Evolutionary conservation across 73 alveolate genomes (phyloP), one percentile per base, ranked within the genome.

Genomic region (Tetrahymena borealis): DNA sequence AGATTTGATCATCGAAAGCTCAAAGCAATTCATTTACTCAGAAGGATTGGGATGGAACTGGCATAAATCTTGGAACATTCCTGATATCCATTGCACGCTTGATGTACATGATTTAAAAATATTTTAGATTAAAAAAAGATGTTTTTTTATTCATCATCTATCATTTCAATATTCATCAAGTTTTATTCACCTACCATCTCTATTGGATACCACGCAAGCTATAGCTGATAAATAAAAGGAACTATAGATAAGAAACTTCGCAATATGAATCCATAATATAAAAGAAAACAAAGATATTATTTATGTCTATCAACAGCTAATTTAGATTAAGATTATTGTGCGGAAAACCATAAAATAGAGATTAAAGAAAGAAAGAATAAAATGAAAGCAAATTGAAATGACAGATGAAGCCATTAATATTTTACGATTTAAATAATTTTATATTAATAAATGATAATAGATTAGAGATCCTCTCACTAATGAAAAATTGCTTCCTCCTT

Each of bases 21-120:
- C 93, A 11, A 78, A 92, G 39, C 33, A 79, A 33, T 93, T 93
- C 91, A 93, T 79, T 33, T 93, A 93, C 39, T 79, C 95, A 20
- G 78, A 93, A 24, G 91, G 91, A 39, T 37, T 79, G 20, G 96
- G 96, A 11, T 77, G 91, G 78, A 42, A 94, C 28, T 95, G 97
- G 97, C 97, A 95, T 94, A 95, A 95, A 85, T 90, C 95, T 79
- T 95, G 97, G 97, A 95, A 95, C 91, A 94, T 95, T 33, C 97
- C 97, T 37, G 95, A 95, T 43, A 95, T 95, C 79, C 94, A 95
- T 10, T 79, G 94, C 20, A 93, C 95, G 32, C 91, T 95, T 15
- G 97, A 95, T 9, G 97, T 95, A 95, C n/a, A 79, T 78, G 35
- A 24, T 12, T 37, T 93, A 85, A 79, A 39, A 32, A 6, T 24